Evolutionary conservation across 257 asterid genomes (phyloP).

Genomic region (Salvia splendens): DNA sequence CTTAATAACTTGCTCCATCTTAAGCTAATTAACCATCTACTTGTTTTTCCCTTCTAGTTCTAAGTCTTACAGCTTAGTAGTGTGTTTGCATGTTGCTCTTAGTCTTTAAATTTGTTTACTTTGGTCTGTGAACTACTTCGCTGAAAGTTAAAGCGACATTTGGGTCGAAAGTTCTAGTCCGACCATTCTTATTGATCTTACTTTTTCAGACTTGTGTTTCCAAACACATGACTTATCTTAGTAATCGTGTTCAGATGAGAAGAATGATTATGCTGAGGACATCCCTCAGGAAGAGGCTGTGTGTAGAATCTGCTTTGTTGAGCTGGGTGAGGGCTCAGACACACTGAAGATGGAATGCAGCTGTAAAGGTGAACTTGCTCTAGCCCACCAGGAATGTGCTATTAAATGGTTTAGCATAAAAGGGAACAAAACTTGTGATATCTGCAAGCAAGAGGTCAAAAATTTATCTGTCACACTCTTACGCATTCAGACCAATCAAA

Average conservation of each 20-base stretch:
- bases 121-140: neutral
- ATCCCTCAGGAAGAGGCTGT: constrained; percentile 90
- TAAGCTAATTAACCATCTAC: neutral
- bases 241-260: constrained; percentile 56
- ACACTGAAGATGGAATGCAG: constrained; percentile 91
- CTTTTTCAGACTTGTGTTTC: constrained; percentile 15
- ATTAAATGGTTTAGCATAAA: constrained; percentile 94
- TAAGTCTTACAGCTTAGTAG: neutral
- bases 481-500: constrained; percentile 56
- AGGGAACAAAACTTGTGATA: constrained; percentile 91
- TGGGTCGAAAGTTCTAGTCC: neutral
- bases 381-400: constrained; percentile 94
- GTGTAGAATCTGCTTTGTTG: constrained; percentile 87
- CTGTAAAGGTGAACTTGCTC: constrained; percentile 95
- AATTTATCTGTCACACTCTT: constrained; percentile 86
- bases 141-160: neutral
- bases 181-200: constrained; percentile 1
- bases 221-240: constrained; percentile 36
- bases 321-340: constrained; percentile 75
- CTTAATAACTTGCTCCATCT: neutral
- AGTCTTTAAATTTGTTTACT: neutral
- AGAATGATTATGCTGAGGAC: constrained; percentile 54
- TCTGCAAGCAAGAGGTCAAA: constrained; percentile 84
- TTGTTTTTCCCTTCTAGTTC: neutral
- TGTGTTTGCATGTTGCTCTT: neutral